A percentile compares a stretch with the other conserved stretches of the same genome.
These are phyloP conservation scores for Gossypium davidsonii DNA, from an alignment of 441 rosid species.

Conservation along the genomic window DNA sequence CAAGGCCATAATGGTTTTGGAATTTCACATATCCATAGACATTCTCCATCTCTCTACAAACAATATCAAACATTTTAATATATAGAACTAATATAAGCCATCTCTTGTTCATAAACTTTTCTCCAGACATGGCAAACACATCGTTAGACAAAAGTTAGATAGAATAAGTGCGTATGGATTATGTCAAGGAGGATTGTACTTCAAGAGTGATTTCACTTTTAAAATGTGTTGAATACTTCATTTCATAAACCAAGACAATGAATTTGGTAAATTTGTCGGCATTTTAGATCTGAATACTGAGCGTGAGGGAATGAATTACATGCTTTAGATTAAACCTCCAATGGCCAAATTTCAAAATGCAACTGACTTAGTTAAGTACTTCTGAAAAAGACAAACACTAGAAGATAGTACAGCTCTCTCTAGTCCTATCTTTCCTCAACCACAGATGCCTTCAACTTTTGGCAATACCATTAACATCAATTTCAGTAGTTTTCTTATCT, in stretches of 20 bases:
- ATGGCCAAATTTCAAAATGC: background rate
- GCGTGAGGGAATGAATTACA: background rate
- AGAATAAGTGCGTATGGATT: background rate
- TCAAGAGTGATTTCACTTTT: background rate
- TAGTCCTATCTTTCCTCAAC: background rate
- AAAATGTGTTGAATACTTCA: background rate
- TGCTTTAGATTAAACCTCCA: constrained; percentile 4
- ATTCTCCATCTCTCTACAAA: constrained; percentile 80
- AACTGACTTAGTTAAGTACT: background rate
- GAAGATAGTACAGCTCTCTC: background rate
- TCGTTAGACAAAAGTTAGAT: background rate
- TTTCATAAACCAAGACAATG: background rate
- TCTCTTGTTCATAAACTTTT: constrained; percentile 1
- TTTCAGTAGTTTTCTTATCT: background rate
- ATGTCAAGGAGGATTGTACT: background rate
- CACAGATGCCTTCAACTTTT: background rate
- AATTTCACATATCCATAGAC: constrained; percentile 79
- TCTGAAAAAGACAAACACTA: background rate
- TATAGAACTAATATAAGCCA: constrained; percentile 14
- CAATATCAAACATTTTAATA: constrained; percentile 18
- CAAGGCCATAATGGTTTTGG: constrained; percentile 84
- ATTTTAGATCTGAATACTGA: background rate
- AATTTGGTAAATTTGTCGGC: background rate
- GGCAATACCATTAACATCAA: background rate
- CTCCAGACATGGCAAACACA: background rate